A percentile compares a stretch with the other conserved stretches of the same genome.
Evolutionary conservation across 495 filamentous ascomycete species (phyloP).

Genomic region (Penicillium pancosmium): DNA sequence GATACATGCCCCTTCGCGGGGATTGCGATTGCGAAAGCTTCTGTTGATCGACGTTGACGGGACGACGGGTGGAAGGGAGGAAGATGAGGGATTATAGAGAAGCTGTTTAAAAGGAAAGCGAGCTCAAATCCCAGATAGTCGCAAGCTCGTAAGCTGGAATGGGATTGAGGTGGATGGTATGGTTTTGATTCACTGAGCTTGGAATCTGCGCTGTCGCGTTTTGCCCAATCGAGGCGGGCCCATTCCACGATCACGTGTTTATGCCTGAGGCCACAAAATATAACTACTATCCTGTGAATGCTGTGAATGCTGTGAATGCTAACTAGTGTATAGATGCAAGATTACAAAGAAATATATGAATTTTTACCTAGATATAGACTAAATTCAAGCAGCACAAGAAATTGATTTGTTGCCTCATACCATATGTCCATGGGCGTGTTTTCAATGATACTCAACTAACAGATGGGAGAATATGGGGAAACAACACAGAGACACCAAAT

Average conservation of each 20-base stretch:
- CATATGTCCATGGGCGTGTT: slow-evolving; percentile 15
- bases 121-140: neutral
- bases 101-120: neutral
- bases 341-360: neutral
- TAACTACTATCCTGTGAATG: too few species aligned
- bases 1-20: slow-evolving; percentile 46
- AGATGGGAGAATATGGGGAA: slow-evolving; percentile 17
- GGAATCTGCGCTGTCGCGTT: slow-evolving; percentile 43
- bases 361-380: neutral
- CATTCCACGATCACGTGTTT: slow-evolving; percentile 33
- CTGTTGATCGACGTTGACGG: slow-evolving; percentile 22
- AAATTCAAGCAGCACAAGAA: neutral
- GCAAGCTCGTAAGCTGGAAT: neutral
- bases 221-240: slow-evolving; percentile 38
- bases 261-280: slow-evolving; percentile 12
- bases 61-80: slow-evolving; percentile 5
- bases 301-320: too few species aligned
- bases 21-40: slow-evolving; percentile 18
- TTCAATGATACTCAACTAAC: slow-evolving; percentile 12
- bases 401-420: slow-evolving; percentile 4
- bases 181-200: slow-evolving; percentile 8
- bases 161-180: slow-evolving; percentile 8
- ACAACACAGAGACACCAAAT: slow-evolving; percentile 17
- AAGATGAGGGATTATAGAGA: neutral
- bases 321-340: too few species aligned